A percentile compares a stretch with the other conserved stretches of the same genome.
phyloP scores from a whole-genome alignment of 306 rosid genomes.

The Arachis hypogaea region DNA sequence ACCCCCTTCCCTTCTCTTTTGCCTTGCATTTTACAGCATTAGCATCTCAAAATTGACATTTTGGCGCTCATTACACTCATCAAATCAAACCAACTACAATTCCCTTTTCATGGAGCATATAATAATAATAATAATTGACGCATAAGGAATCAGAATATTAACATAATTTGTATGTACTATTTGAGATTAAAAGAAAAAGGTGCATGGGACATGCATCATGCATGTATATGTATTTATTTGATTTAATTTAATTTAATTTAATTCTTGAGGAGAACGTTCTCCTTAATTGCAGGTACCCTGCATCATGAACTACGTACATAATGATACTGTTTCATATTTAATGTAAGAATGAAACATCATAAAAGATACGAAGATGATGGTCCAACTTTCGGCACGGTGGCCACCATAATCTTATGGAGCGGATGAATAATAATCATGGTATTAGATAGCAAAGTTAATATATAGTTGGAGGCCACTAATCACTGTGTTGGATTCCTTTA shows the following conservation, averaged over 20 bases:
- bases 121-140: neutral
- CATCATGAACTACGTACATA: constrained; percentile 5
- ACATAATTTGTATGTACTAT: too few relatives aligned
- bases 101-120: neutral
- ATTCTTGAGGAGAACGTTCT: neutral
- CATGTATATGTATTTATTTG: neutral
- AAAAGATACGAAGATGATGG: constrained; percentile 7
- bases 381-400: constrained; percentile 42
- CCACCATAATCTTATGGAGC: constrained; percentile 33
- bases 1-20: neutral
- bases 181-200: neutral
- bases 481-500: neutral
- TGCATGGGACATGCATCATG: neutral
- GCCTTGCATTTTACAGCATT: neutral
- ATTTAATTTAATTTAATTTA: too few relatives aligned
- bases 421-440: constrained; percentile 30
- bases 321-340: constrained; percentile 18
- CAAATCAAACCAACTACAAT: constrained; percentile 2
- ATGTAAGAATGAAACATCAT: neutral
- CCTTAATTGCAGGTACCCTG: neutral
- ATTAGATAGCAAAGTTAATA: neutral
- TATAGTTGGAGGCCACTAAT: neutral
- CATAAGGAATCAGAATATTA: neutral
- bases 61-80: constrained; percentile 28
- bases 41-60: constrained; percentile 13